A percentile compares a stretch with the other conserved stretches of the same genome.
These are phyloP conservation scores for Sporisorium exsertum DNA, from an alignment of 1,284 basidiomycete genomes.

Conservation along the genomic window DNA sequence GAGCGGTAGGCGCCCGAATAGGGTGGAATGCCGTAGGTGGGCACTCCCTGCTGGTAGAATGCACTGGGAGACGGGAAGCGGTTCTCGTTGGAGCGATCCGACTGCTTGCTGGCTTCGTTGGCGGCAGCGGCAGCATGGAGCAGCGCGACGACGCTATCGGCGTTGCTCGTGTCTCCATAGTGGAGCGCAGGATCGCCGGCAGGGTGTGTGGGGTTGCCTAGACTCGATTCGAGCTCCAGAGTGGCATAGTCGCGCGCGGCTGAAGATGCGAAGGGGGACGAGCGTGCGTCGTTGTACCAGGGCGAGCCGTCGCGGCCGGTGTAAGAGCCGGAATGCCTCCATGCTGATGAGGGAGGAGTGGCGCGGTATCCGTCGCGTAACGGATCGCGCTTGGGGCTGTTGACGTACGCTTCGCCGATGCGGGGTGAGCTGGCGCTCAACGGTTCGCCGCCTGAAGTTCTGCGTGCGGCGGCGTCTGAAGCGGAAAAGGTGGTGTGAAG, in stretches of 20 bases:
- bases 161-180: slow-evolving; percentile 51
- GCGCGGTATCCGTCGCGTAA: slow-evolving; percentile 55
- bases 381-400: slow-evolving; percentile 58
- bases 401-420: slow-evolving; percentile 48
- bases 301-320: slow-evolving; percentile 57
- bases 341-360: slow-evolving; percentile 47
- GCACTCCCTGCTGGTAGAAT: slow-evolving; percentile 57
- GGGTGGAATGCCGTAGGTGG: slow-evolving; percentile 51
- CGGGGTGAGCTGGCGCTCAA: slow-evolving; percentile 55
- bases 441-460: slow-evolving; percentile 45
- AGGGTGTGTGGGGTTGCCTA: slow-evolving; percentile 32
- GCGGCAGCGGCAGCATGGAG: slow-evolving; percentile 51
- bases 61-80: slow-evolving; percentile 58
- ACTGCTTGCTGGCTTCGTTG: slow-evolving; percentile 40
- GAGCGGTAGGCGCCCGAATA: slow-evolving; percentile 50
- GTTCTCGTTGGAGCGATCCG: slow-evolving; percentile 52
- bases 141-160: slow-evolving; percentile 50
- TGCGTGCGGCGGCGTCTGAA: slow-evolving; percentile 33
- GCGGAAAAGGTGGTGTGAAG: slow-evolving; percentile 42
- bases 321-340: slow-evolving; percentile 45
- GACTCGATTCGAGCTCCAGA: slow-evolving; percentile 45
- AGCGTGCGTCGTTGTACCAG: slow-evolving; percentile 61
- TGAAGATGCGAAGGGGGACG: slow-evolving; percentile 63
- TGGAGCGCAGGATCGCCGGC: slow-evolving; percentile 41
- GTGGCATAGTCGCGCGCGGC: slow-evolving; percentile 56